Evolutionary conservation across 208 protist species (phyloP), one percentile per base, ranked within the genome.

Genomic region (Acanthamoeba rhysodes): DNA sequence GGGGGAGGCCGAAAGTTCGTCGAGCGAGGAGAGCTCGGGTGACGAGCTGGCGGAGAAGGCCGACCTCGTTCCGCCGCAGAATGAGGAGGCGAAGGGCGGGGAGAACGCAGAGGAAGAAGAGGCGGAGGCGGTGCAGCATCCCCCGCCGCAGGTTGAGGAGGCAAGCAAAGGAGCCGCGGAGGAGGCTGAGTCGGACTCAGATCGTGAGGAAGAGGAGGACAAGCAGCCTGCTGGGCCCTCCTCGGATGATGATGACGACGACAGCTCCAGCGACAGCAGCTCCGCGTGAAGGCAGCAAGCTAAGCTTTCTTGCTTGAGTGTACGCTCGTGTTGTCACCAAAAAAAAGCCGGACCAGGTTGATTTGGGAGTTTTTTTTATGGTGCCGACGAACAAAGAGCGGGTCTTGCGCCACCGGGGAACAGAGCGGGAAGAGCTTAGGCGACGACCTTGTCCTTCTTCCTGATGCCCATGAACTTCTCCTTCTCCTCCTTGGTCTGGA

Each of bases 401-500:
- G 20, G 7, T 2, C 59, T 27, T 66, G 14, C 59, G 59, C 57
- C 72, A 82, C 20, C 16, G 12, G 37, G 74, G 5, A 48, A 16
- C 37, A 20, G 34, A 55, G 74, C 1, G 9, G 5, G 12, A 27
- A 5, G 24, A 50, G 37, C 74, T 82, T 82, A 82, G 74, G 74
- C 74, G 41, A 14, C 22, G 41, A 82, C 74, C 84, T 91, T 91
- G 84, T 91, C 84, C 97, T 99, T 99, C 98, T 99, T 99, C 96
- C 98, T 97, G 53, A 98, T 96, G 96, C 99, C 99, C 96, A 99
- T 98, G 98, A 99, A 99, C 96, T 99, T 98, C 66, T 84, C 97
- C 98, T 99, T 99, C 98, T 99, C 99, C 85, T 98, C 98, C 78
- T 97, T 93, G 66, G 99, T 99, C 98, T 99, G 99, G 99, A 99